Evolutionary conservation across 2,329 filamentous ascomycete species (phyloP), one percentile per base, ranked within the genome.

Genomic region (Aspergillus ustus): DNA sequence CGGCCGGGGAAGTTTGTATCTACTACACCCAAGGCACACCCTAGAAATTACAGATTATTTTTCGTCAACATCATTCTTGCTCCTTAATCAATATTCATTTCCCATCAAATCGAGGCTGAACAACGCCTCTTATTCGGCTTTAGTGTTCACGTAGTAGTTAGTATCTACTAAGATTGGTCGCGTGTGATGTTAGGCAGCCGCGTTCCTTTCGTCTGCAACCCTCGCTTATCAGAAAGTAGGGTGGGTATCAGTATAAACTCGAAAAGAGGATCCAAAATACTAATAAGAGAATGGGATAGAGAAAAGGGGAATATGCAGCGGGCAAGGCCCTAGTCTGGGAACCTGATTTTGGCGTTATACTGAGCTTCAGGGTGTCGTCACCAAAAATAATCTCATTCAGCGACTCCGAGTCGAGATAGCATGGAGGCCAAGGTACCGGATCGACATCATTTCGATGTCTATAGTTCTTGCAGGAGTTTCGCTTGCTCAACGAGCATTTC

Each of bases 401-500:
- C 34, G 37, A 40, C 8, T 28, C 15, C 6, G n/a, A 29, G 44
- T 20, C 43, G 22, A 40, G 19, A 29, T 48, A 7, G 11, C 9
- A 46, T 44, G 25, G 13, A 25, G 15, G 11, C 40, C 40, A 22
- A 20, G 28, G 4, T 28, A 13, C 31, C 8, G 19, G 3, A 17
- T 51, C 15, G 17, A 17, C 13, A 25, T 19, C 19, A 8, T n/a
- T n/a, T 17, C 44, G 29, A 25, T 48, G 40, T 31, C 34, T 48
- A 55, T 60, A 17, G 50, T 59, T 34, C 55, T 52, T 63, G 69
- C 50, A 84, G 68, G 57, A 72, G 72, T 50, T 76, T 76, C n/a
- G 79, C 82, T 69, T 87, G 84, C 28, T 77, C 70, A 61, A 81
- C 73, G 58, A 91, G 78, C 69, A 82, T 82, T 52, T 85, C 81